Base-by-base conservation (phyloP, 2,329 filamentous ascomycete genomes). In the Fusarium sambucinum region DNA sequence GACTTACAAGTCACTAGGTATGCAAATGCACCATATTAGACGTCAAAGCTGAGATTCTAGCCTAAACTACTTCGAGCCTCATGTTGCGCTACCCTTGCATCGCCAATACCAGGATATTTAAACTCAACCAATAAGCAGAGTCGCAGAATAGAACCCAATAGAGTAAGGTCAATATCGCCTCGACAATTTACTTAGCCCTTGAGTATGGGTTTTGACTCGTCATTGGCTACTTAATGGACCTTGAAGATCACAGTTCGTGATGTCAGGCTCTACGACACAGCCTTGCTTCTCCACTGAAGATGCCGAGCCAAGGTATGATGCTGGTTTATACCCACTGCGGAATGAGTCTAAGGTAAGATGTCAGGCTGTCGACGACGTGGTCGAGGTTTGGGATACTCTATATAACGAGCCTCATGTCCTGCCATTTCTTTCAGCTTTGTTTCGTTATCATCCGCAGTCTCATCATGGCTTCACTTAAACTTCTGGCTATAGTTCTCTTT, bases 401-500 rank as follows among this genome's bases (percentile, higher is more conserved):
- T 47, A 64, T 59, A 64, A 59, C 10, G 19, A 37, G 14, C 16
- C 5, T 19, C 8, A 0, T 11, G 4, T 21, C 19, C 19, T n/a
- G 4, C 12, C 8, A 13, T n/a, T 4, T 13, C 13, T 1, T 8
- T 16, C 17, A 2, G 12, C 3, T 6, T 11, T 32, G 4, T 6
- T 13, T 21, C 3, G 0, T 19, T 8, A 60, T 32, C n/a, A 65
- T 37, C 19, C 8, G 19, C n/a, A 3, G 6, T 6, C 2, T 25
- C 6, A 51, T 17, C 30, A 73, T 73, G 70, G 6, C 51, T 46
- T 54, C 46, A 6, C 19, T 30, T 12, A 44, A 33, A 11, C 23
- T 64, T 19, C 21, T 68, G 5, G 23, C 33, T 7, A 16, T 38
- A 3, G 56, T 51, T 21, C 11, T 67, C 11, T 33, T 14, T 4